A percentile compares a stretch with the other conserved stretches of the same genome.
phyloP scores from a whole-genome alignment of 495 filamentous ascomycete genomes.

The Pyronema domesticum region DNA sequence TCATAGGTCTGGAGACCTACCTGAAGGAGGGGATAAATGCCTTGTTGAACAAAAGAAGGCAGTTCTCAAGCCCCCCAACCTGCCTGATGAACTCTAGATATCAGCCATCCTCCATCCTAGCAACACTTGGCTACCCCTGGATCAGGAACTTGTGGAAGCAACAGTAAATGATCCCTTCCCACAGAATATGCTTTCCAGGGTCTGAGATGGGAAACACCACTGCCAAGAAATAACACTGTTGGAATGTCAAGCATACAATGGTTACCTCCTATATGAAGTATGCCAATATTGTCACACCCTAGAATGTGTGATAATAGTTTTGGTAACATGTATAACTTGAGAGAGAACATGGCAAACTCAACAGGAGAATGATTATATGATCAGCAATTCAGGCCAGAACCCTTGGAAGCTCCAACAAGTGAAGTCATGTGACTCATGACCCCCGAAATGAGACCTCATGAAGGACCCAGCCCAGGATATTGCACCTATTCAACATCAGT shows the following conservation, averaged over 20 bases:
- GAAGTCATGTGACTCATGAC: too few species aligned
- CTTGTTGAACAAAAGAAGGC: conserved; percentile 3
- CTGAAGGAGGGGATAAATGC: too few species aligned
- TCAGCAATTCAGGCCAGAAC: too few species aligned
- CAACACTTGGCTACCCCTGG: neutral
- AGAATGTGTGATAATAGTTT: too few species aligned
- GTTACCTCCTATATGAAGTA: neutral
- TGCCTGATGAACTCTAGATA: neutral
- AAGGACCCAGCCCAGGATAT: too few species aligned
- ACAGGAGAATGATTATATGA: too few species aligned
- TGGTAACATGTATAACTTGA: too few species aligned
- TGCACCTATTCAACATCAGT: too few species aligned
- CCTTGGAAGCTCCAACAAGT: too few species aligned
- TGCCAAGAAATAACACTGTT: conserved; percentile 1
- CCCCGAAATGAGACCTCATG: too few species aligned
- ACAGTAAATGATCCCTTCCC: neutral
- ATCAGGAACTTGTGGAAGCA: neutral
- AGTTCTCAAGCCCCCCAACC: conserved; percentile 1
- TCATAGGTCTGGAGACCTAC: conserved; percentile 4
- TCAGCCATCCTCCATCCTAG: neutral
- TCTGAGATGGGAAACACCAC: neutral
- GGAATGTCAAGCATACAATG: neutral
- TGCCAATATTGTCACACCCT: too few species aligned
- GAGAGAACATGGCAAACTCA: too few species aligned
- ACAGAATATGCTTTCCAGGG: neutral